Evolutionary conservation across 805 yeast genomes (phyloP).

Genomic region (Yarrowia sp.): DNA sequence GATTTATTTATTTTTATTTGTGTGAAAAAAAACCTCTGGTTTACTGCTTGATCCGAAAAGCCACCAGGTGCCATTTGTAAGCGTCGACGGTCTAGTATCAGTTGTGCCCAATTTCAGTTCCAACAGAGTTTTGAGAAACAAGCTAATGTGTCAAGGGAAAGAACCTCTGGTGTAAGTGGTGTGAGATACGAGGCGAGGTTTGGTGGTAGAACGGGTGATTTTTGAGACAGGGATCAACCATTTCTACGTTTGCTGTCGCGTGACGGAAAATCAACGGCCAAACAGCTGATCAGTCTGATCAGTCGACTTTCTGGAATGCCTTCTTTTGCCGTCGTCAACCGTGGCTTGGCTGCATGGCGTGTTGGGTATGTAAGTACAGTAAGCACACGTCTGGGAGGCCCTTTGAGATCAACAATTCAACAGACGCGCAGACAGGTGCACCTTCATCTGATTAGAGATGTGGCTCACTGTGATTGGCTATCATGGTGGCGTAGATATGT

Average conservation of each 20-base stretch:
- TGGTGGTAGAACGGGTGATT: background rate
- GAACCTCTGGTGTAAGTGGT: background rate
- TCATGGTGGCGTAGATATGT: too few relatives aligned
- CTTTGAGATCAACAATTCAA: conserved; percentile 9
- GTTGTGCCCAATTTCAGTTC: background rate
- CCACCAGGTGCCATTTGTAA: conserved; percentile 2
- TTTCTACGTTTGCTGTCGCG: too few relatives aligned
- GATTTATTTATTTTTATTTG: too few relatives aligned
- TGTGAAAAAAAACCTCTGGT: too few relatives aligned
- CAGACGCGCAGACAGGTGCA: background rate
- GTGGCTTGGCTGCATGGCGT: conserved; percentile 9
- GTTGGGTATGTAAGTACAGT: background rate
- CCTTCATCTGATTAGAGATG: too few relatives aligned
- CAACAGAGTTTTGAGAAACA: background rate
- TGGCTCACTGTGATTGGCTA: background rate
- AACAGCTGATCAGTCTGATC: background rate
- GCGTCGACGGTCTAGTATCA: background rate
- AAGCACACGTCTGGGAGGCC: background rate
- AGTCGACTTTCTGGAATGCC: background rate
- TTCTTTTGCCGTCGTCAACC: background rate
- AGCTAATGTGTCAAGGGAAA: background rate
- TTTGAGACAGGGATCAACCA: too few relatives aligned
- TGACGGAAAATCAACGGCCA: too few relatives aligned
- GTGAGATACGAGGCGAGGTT: background rate
- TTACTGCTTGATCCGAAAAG: too few relatives aligned